Evolutionary conservation across 2,329 filamentous ascomycete species (phyloP).

Genomic region (Penicillium sp.): DNA sequence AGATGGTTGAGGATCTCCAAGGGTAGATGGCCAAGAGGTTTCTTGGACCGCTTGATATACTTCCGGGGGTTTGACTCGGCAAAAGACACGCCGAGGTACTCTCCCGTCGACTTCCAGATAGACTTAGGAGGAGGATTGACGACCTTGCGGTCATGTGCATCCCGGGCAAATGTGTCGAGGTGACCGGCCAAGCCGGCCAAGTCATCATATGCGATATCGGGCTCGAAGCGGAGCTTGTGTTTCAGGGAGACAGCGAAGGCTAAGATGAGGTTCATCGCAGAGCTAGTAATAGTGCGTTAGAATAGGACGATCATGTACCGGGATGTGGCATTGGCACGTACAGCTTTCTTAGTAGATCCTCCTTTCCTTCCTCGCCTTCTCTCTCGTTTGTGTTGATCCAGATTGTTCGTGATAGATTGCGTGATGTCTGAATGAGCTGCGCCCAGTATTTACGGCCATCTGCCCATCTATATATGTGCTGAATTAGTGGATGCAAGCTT

Average conservation of each 20-base stretch:
- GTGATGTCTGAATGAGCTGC: conserved; percentile 52
- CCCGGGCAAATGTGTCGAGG: conserved; percentile 69
- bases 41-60: conserved; percentile 66
- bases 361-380: conserved; percentile 55
- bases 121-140: conserved; percentile 44
- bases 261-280: conserved; percentile 71
- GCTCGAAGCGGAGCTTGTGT: conserved; percentile 79
- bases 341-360: conserved; percentile 67
- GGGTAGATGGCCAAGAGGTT: conserved; percentile 76
- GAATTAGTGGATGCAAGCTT: background rate
- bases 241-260: conserved; percentile 75
- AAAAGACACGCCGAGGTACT: conserved; percentile 72
- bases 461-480: conserved; percentile 43
- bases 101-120: conserved; percentile 62
- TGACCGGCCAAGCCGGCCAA: conserved; percentile 66
- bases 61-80: conserved; percentile 75
- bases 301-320: background rate
- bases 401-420: conserved; percentile 64
- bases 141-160: conserved; percentile 47
- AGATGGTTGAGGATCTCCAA: conserved; percentile 75
- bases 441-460: conserved; percentile 64
- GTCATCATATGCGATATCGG: conserved; percentile 72
- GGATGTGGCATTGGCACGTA: conserved; percentile 22
- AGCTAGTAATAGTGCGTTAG: conserved; percentile 31
- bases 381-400: conserved; percentile 73